Evolutionary conservation across 345 rosid genomes (phyloP), one percentile per base, ranked within the genome.

Genomic region (Sisymbrium altissimum): DNA sequence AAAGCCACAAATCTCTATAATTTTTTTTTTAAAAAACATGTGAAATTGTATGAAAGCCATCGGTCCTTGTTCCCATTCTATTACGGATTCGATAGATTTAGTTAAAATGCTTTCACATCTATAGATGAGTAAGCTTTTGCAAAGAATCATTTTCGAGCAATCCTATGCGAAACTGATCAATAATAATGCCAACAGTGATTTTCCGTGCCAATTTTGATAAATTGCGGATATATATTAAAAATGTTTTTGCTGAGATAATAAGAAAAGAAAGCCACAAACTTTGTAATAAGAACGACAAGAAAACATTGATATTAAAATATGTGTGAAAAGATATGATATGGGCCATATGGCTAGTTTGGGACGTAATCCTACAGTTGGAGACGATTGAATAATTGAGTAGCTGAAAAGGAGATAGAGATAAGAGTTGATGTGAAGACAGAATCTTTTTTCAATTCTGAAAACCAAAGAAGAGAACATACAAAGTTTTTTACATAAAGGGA

Each of bases 351-450:
- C 35, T 65, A 19, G 33, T 53, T 41, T 7, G 10, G 17, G 44
- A 50, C n/a, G 67, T 39, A 49, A 48, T 58, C 67, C n/a, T 52
- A 23, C 25, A 1, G 3, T 23, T 23, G 25, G 25, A 23, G 25
- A 23, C 25, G 3, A 23, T 23, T 23, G 25, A 23, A 3, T 23
- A 23, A 23, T 23, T 23, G 25, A 23, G 69, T 60, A 73, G 79
- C 68, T 41, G 69, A 60, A 64, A 50, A 75, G 64, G 59, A 49
- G 79, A 60, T 60, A 67, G 9, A 40, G 54, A 40, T 67, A 23
- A 23, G 1, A 23, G 25, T 1, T 23, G 15, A 69, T 13, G 44
- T 27, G 23, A 50, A 68, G 64, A 60, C 69, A 75, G 60, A 40
- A 52, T n/a, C 18, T 67, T 66, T 13, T 33, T 38, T 30, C 21